These are phyloP conservation scores for Leucocoprinus sp. DNA, from an alignment of 768 basidiomycete genomes.

Conservation along the genomic window DNA sequence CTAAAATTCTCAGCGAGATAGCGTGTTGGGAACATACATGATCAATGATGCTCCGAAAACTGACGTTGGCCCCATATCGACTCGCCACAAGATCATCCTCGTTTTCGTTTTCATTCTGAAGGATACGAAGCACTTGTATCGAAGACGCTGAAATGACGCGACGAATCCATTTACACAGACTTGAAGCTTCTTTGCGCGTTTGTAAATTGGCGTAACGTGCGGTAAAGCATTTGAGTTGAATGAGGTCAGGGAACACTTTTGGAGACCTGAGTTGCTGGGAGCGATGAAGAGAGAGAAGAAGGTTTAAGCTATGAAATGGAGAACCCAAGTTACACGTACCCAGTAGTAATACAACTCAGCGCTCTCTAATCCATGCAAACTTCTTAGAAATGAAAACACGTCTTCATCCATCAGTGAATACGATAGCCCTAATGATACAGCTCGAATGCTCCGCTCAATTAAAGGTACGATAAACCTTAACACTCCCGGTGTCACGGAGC, in stretches of 20 bases:
- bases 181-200: conserved; percentile 18
- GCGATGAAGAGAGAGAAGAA: background rate
- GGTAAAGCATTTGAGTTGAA: conserved; percentile 19
- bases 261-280: conserved; percentile 36
- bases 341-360: conserved; percentile 44
- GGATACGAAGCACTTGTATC: conserved; percentile 24
- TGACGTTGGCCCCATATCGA: conserved; percentile 12
- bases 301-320: background rate
- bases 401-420: conserved; percentile 51
- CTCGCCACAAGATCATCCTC: background rate
- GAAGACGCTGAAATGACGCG: conserved; percentile 27
- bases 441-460: conserved; percentile 22
- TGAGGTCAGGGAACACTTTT: conserved; percentile 14
- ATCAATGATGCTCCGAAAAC: conserved; percentile 30
- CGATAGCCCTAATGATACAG: conserved; percentile 45
- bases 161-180: conserved; percentile 34
- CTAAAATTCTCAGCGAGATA: conserved; percentile 23
- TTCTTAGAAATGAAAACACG: conserved; percentile 37
- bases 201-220: conserved; percentile 16
- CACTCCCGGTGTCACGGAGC: conserved; percentile 56
- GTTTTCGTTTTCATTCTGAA: conserved; percentile 19
- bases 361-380: conserved; percentile 29
- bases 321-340: conserved; percentile 23
- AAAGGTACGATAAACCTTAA: conserved; percentile 36
- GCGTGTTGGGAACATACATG: conserved; percentile 29